These are phyloP conservation scores for Amaranthus tricolor DNA, from an alignment of 179 eudicot genomes.

Conservation along the genomic window DNA sequence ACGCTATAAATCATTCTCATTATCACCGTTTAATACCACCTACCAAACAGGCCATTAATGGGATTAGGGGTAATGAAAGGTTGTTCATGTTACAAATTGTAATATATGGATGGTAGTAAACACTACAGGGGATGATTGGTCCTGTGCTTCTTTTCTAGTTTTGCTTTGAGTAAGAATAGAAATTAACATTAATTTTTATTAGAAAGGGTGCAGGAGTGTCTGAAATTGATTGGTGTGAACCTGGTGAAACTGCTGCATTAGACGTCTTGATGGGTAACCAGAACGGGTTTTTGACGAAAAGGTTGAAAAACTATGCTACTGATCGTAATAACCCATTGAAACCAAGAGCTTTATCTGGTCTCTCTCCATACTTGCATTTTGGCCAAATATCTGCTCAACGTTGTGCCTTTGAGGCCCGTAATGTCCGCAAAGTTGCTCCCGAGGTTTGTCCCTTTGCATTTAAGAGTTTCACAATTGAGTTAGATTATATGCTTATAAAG, in stretches of 20 bases:
- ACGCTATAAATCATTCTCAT: no score
- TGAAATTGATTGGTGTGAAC: constrained; percentile 90
- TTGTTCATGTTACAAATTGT: not conserved
- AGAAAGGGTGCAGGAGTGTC: constrained; percentile 93
- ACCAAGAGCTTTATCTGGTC: constrained; percentile 81
- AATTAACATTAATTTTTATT: constrained; percentile 21
- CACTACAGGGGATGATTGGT: not conserved
- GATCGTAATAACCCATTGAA: constrained; percentile 83
- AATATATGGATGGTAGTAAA: not conserved
- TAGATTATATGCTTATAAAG: not conserved
- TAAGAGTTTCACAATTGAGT: not conserved
- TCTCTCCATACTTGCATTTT: constrained; percentile 94
- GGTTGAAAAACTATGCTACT: constrained; percentile 63
- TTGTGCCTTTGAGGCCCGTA: constrained; percentile 88
- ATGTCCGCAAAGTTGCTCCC: constrained; percentile 54
- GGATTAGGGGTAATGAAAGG: not conserved
- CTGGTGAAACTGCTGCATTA: constrained; percentile 84
- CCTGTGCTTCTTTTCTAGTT: not conserved
- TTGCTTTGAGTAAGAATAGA: not conserved
- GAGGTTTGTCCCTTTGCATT: constrained; percentile 49
- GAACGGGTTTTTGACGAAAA: constrained; percentile 72
- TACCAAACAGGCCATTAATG: no score
- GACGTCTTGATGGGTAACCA: constrained; percentile 70
- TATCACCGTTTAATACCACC: no score
- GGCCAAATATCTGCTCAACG: constrained; percentile 97